Evolutionary conservation across 805 yeast species (phyloP).

Genomic region (Nakazawaea wickerhamii): DNA sequence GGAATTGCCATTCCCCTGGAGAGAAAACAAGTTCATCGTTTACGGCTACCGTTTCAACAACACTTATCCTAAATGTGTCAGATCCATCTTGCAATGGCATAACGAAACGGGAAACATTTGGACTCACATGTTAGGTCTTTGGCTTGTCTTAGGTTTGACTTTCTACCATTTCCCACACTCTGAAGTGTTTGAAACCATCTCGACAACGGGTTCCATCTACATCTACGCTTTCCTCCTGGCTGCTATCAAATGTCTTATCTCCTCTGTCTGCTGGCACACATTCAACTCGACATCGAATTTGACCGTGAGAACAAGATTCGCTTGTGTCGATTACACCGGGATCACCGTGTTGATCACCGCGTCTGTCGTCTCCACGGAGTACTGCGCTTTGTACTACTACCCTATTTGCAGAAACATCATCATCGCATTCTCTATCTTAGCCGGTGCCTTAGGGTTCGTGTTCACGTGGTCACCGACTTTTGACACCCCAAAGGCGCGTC

Average conservation of each 20-base stretch:
- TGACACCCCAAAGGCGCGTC: constrained; percentile 81
- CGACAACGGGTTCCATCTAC: constrained; percentile 46
- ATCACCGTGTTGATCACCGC: constrained; percentile 87
- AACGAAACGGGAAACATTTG: constrained; percentile 92
- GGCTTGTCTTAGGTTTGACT: constrained; percentile 50
- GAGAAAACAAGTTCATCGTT: constrained; percentile 82
- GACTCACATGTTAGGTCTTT: constrained; percentile 78
- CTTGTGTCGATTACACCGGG: constrained; percentile 94
- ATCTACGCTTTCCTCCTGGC: constrained; percentile 58
- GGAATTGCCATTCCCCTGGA: constrained; percentile 88
- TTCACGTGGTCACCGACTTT: constrained; percentile 92
- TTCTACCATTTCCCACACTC: constrained; percentile 61
- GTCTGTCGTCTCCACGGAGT: constrained; percentile 82
- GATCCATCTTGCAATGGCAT: constrained; percentile 60
- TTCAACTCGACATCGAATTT: constrained; percentile 71
- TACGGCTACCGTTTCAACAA: constrained; percentile 81
- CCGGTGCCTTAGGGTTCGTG: constrained; percentile 67
- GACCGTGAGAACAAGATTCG: constrained; percentile 62
- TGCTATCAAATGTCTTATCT: constrained; percentile 67
- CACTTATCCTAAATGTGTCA: constrained; percentile 52
- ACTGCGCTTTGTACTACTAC: constrained; percentile 63
- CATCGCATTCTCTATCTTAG: constrained; percentile 53
- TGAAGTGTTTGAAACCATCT: constrained; percentile 37
- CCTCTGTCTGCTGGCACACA: constrained; percentile 89
- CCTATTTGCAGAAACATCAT: constrained; percentile 42